Evolutionary conservation across 345 rosid genomes (phyloP).

Genomic region (Xanthoceras sorbifolium): DNA sequence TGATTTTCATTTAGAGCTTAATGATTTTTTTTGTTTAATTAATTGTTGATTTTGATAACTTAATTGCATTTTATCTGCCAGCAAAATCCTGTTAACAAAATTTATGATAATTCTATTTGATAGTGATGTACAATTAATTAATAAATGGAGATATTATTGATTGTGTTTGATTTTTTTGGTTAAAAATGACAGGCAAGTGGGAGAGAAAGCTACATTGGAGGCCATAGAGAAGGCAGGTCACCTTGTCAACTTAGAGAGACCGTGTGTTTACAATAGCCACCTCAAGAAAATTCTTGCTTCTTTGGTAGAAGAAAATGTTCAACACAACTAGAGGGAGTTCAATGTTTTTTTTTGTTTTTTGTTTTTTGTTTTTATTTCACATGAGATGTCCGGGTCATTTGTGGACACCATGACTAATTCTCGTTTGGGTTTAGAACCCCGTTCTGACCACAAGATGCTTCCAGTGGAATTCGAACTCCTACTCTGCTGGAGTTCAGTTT

Average conservation of each 20-base stretch:
- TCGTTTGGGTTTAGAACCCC: too few species aligned
- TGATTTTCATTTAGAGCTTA: not conserved
- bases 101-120: not conserved
- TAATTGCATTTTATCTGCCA: too few species aligned
- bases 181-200: conserved; percentile 16
- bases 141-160: not conserved
- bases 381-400: too few species aligned
- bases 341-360: too few species aligned
- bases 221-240: conserved; percentile 35
- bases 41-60: not conserved
- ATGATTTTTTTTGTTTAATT: not conserved
- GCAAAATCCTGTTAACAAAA: too few species aligned
- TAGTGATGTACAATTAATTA: not conserved
- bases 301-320: not conserved
- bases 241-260: conserved; percentile 25
- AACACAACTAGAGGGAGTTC: too few species aligned
- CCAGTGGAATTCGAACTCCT: too few species aligned
- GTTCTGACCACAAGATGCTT: too few species aligned
- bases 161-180: not conserved
- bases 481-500: too few species aligned
- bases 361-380: too few species aligned
- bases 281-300: conserved; percentile 31
- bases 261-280: conserved; percentile 19
- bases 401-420: too few species aligned
- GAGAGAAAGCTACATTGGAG: conserved; percentile 21